A percentile compares a stretch with the other conserved stretches of the same genome.
phyloP scores from a whole-genome alignment of 2,329 filamentous ascomycete species.

The Ophidiomyces ophidiicola region DNA sequence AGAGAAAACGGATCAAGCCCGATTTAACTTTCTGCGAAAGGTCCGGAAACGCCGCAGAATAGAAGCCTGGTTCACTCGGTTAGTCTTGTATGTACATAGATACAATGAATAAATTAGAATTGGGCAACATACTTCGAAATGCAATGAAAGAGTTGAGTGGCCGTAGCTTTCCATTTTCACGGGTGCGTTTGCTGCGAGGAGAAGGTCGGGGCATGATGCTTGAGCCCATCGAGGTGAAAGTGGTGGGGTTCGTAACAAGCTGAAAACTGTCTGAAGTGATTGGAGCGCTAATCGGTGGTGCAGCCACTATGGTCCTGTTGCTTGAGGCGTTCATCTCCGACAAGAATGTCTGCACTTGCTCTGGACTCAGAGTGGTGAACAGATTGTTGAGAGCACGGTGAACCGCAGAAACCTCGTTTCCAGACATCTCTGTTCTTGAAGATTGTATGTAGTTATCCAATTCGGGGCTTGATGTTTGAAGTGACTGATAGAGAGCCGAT shows the following conservation, averaged over 20 bases:
- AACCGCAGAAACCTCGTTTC: conserved; percentile 16
- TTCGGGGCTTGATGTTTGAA: not conserved
- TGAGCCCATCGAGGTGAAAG: not conserved
- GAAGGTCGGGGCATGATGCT: conserved; percentile 1
- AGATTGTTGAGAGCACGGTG: conserved; percentile 21
- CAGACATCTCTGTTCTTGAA: conserved; percentile 12
- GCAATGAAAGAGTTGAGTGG: conserved; percentile 31
- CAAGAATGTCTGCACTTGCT: conserved; percentile 18
- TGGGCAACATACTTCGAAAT: conserved; percentile 29
- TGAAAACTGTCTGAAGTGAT: conserved; percentile 8
- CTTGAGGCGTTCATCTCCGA: conserved; percentile 13
- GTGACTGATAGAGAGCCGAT: not conserved
- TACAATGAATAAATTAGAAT: too few species aligned
- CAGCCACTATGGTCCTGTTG: conserved; percentile 10
- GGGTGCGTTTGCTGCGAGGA: conserved; percentile 16
- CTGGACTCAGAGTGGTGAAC: conserved; percentile 19
- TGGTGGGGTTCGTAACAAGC: conserved; percentile 6
- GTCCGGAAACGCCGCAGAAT: conserved; percentile 36
- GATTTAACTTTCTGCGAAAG: conserved; percentile 44
- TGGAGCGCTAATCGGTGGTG: not conserved
- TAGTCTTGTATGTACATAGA: not conserved
- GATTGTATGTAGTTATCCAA: not conserved
- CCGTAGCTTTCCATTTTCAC: conserved; percentile 18
- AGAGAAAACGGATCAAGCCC: conserved; percentile 38
- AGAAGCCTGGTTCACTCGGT: conserved; percentile 31